Percentiles rank a stretch among this genome's conserved stretches.
These are phyloP conservation scores for Leucocoprinus leucothites DNA, from an alignment of 768 basidiomycete species.

Conservation along the genomic window DNA sequence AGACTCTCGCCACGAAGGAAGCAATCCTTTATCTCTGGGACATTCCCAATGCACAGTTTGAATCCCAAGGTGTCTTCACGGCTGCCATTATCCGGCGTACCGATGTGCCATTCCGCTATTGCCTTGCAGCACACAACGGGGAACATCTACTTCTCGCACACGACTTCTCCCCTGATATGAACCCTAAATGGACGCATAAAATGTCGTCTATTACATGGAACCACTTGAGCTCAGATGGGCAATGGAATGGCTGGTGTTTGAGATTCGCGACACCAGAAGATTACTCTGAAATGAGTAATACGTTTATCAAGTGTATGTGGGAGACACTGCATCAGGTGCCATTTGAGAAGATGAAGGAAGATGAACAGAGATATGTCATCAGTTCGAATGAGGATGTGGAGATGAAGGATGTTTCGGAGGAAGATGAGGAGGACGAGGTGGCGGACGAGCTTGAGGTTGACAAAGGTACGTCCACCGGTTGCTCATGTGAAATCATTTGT, in stretches of 20 bases:
- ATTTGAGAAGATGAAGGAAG: conserved; percentile 82
- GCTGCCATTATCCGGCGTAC: conserved; percentile 51
- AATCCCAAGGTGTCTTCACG: conserved; percentile 48
- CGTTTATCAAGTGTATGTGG: conserved; percentile 75
- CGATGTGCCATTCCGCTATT: conserved; percentile 50
- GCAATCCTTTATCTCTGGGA: conserved; percentile 69
- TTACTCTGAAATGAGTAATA: conserved; percentile 56
- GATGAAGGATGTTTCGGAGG: conserved; percentile 77
- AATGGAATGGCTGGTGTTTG: conserved; percentile 79
- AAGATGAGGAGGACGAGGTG: conserved; percentile 79
- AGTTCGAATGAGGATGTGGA: conserved; percentile 83
- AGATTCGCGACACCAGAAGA: conserved; percentile 55
- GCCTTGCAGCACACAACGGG: conserved; percentile 51
- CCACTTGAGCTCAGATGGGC: conserved; percentile 49
- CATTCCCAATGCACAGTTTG: conserved; percentile 42
- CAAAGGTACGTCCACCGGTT: conserved; percentile 41
- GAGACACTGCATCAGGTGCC: conserved; percentile 69
- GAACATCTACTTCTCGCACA: conserved; percentile 57
- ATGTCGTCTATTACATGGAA: conserved; percentile 89
- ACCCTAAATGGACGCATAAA: conserved; percentile 60
- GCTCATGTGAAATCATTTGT: background rate
- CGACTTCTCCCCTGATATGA: conserved; percentile 64
- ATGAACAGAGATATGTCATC: conserved; percentile 85
- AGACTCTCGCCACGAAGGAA: conserved; percentile 35
- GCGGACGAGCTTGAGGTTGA: conserved; percentile 61